A percentile compares a stretch with the other conserved stretches of the same genome.
phyloP scores from a whole-genome alignment of 2,329 filamentous ascomycete genomes.

The Colletotrichum orchidophilum region DNA sequence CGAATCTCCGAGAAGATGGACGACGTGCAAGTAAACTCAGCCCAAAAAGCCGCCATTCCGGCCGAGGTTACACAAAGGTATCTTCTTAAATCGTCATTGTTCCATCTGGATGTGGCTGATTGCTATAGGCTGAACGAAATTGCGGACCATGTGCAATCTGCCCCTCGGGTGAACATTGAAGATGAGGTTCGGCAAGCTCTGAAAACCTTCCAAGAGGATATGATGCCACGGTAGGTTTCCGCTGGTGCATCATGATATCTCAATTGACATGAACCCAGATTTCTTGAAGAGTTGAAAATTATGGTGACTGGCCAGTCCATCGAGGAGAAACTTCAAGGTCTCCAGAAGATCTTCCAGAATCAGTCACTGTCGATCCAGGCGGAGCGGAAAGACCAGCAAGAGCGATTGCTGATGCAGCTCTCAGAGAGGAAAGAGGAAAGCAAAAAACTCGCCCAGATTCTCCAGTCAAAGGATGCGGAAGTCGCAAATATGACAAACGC shows the following conservation, averaged over 20 bases:
- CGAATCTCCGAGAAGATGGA: background rate
- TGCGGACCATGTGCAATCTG: background rate
- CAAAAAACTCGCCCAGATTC: constrained; percentile 10
- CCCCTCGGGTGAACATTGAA: background rate
- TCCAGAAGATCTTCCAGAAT: constrained; percentile 3
- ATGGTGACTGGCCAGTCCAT: background rate
- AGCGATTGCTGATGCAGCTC: constrained; percentile 7
- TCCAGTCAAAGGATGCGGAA: constrained; percentile 4
- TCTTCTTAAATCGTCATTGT: no score
- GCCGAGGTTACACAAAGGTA: background rate
- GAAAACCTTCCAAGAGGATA: background rate
- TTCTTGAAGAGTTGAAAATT: background rate
- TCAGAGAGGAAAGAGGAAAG: constrained; percentile 22
- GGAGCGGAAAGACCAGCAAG: background rate
- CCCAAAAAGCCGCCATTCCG: background rate
- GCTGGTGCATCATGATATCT: background rate
- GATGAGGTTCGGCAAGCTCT: background rate
- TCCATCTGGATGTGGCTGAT: background rate
- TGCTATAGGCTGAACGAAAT: constrained; percentile 11
- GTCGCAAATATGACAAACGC: background rate
- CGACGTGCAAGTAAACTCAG: background rate
- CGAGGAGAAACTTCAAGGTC: background rate
- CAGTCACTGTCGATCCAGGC: background rate
- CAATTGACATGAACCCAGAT: background rate
- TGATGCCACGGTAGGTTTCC: background rate